Base-by-base conservation (phyloP, 2,329 filamentous ascomycete genomes). In the Mycocentrospora acerina region DNA sequence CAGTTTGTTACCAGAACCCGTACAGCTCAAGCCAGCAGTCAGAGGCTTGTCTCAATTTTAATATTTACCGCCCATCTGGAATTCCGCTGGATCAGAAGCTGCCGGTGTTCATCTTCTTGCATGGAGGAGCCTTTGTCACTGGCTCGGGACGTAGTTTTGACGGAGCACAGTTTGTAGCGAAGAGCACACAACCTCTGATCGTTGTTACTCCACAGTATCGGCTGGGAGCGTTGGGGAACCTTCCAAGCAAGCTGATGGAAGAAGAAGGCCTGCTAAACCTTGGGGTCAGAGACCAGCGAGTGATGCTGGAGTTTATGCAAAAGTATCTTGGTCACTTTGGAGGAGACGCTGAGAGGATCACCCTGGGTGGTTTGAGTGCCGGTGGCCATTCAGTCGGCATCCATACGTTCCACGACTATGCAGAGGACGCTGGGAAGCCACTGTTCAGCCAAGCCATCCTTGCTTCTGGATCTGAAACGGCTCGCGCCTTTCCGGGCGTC, bases 1-100 rank as follows among this genome's bases (percentile, higher is more conserved):
- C 71, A 1, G 59, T 48, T 1, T 77, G 74, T 32, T 61, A 69
- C 10, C 73, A 77, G 42, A 67, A 71, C 55, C 64, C 42, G 50
- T 78, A 10, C 13, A 37, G 42, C 11, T 41, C 51, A 2, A 24
- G 45, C 2, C 32, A 35, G 8, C 62, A 66, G 39, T 57, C 56
- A n/a, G 62, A 67, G 39, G 62, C 59, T 19, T 67, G 63, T 40
- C 51, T 67, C 16, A 62, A 52, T 9, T 44, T 66, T 45, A 64
- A 63, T 28, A 36, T 67, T 1, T 65, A 53, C 30, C 55, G 63
- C 19, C 55, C 62, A 2, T 46, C 53, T 8, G 57, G 55, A 4
- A 22, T 65, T 5, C 39, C 60, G 2, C 43, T 55, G 22, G 39
- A 51, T 4, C 38, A 57, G 29, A 64, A 63, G 24, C 48, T 67